Conservation (phyloP, 306 rosid genomes). For the Malus orientalis region DNA sequence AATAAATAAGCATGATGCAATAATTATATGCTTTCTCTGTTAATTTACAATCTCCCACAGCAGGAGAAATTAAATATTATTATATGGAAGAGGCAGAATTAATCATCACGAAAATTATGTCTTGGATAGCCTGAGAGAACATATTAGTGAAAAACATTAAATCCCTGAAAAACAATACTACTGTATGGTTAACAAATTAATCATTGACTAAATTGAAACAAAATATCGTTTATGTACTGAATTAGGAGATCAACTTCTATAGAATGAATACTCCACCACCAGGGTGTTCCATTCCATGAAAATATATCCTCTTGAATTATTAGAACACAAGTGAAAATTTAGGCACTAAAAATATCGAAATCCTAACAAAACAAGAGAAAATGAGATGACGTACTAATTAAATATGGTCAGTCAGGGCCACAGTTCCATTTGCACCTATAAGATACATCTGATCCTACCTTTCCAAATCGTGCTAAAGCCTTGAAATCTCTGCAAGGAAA, state of each 20-base stretch:
- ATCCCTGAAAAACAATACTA: not conserved
- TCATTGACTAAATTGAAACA: not conserved
- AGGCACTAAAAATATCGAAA: not conserved
- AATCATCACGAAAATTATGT: not conserved
- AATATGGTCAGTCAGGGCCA: not conserved
- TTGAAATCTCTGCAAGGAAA: slow-evolving; percentile 6
- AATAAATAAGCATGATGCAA: not conserved
- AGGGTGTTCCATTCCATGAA: no score
- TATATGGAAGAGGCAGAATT: not conserved
- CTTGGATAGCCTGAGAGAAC: not conserved
- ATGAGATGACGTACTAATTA: not conserved
- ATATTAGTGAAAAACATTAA: not conserved
- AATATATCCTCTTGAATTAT: not conserved
- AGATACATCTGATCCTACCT: not conserved
- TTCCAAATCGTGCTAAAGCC: not conserved
- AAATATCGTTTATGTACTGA: no score
- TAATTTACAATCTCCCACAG: not conserved
- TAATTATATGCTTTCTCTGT: not conserved
- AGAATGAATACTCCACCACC: no score
- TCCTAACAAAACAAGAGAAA: no score
- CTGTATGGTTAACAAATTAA: not conserved
- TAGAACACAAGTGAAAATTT: not conserved
- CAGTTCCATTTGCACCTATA: not conserved
- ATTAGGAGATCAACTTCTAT: no score
- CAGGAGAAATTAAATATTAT: not conserved